A percentile compares a stretch with the other conserved stretches of the same genome.
Conservation (phyloP, 306 rosid species). For the Begonia fuchsioides region DNA sequence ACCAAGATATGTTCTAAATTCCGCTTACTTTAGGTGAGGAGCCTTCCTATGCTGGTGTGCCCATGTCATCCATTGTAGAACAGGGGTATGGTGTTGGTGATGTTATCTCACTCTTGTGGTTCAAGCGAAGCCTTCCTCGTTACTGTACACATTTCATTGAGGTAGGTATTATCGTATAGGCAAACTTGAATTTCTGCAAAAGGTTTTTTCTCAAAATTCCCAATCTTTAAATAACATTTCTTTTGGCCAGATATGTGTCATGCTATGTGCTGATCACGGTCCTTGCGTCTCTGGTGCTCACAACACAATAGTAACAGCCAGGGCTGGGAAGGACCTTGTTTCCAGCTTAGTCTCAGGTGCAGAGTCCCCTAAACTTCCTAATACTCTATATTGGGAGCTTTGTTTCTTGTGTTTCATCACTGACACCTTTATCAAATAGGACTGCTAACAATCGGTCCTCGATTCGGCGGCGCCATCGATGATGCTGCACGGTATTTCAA, state of each 20-base stretch:
- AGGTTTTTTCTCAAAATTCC: background rate
- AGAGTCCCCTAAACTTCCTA: slow-evolving; percentile 29
- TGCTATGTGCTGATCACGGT: slow-evolving; percentile 95
- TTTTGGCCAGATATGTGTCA: slow-evolving; percentile 58
- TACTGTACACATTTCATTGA: slow-evolving; percentile 79
- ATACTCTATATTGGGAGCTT: background rate
- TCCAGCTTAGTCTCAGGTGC: slow-evolving; percentile 90
- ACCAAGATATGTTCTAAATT: background rate
- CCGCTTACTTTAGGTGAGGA: slow-evolving; percentile 48
- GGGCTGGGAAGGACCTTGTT: slow-evolving; percentile 99
- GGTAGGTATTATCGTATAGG: slow-evolving; percentile 22
- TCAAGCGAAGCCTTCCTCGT: slow-evolving; percentile 84
- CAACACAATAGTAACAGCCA: slow-evolving; percentile 87
- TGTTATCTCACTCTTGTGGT: slow-evolving; percentile 69
- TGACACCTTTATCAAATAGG: slow-evolving; percentile 39
- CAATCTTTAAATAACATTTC: slow-evolving; percentile 9
- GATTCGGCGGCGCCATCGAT: slow-evolving; percentile 91
- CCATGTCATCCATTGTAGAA: slow-evolving; percentile 84
- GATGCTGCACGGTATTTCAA: slow-evolving; percentile 96
- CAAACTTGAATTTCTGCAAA: background rate
- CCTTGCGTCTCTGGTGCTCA: slow-evolving; percentile 96
- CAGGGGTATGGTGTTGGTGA: slow-evolving; percentile 75
- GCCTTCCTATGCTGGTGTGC: slow-evolving; percentile 87
- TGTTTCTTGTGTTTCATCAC: slow-evolving; percentile 5
- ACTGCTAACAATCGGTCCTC: slow-evolving; percentile 92